Evolutionary conservation across 352 stramenopile species (phyloP).

Genomic region (Globisporangium apiculatum): DNA sequence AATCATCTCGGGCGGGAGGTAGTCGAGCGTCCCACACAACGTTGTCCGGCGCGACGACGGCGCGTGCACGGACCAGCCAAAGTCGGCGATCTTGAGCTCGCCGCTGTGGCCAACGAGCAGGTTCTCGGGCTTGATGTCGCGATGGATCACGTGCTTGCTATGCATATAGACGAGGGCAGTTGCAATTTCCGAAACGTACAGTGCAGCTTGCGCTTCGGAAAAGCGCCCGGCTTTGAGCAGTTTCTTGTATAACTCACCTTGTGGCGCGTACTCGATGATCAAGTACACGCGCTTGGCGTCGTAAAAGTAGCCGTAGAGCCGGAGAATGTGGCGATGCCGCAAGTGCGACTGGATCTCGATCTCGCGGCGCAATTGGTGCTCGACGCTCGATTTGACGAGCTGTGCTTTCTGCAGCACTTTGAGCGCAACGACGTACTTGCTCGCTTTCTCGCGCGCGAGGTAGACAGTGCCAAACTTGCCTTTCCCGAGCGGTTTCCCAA

Average conservation of each 20-base stretch:
- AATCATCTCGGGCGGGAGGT: constrained; percentile 99
- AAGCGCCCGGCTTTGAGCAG: constrained; percentile 91
- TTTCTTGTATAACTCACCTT: constrained; percentile 98
- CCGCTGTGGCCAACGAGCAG: constrained; percentile 92
- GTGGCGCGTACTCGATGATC: constrained; percentile 98
- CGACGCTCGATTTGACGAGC: constrained; percentile 95
- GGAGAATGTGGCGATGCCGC: constrained; percentile 95
- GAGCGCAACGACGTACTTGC: constrained; percentile 98
- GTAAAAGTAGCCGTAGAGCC: constrained; percentile 98
- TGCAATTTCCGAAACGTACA: constrained; percentile 95
- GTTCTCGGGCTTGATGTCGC: constrained; percentile 99
- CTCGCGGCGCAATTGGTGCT: constrained; percentile 98
- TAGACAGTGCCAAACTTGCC: constrained; percentile 99
- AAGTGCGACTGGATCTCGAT: constrained; percentile 99
- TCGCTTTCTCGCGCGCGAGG: constrained; percentile 95
- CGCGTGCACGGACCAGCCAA: constrained; percentile 99
- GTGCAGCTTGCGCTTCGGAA: constrained; percentile 86
- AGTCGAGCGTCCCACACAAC: constrained; percentile 99
- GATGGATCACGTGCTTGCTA: constrained; percentile 98
- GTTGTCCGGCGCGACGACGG: constrained; percentile 94
- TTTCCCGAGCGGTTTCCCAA: constrained; percentile 96
- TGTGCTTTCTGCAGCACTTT: constrained; percentile 99
- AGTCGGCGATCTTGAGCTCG: constrained; percentile 99
- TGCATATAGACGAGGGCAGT: constrained; percentile 97
- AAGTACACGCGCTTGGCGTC: constrained; percentile 98